Evolutionary conservation across 2,329 filamentous ascomycete species (phyloP), one percentile per base, ranked within the genome.

Genomic region (Colletotrichum sidae): DNA sequence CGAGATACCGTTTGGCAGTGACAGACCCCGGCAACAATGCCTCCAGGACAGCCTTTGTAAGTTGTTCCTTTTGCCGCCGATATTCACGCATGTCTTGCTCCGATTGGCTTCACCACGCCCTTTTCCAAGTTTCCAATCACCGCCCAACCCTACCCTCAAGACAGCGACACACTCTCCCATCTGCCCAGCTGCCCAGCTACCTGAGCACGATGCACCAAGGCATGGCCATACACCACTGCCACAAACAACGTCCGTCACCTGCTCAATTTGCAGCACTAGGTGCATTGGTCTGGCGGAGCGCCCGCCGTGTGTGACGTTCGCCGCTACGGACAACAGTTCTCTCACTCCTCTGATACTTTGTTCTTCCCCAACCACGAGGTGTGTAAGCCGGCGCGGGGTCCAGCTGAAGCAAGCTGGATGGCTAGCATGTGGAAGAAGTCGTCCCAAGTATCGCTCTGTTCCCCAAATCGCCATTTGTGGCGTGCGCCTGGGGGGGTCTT

Each of bases 31-130:
- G 49, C 33, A 34, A 15, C 11, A 55, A 67, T 59, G 64, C 39
- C 54, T 34, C 54, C 64, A 55, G 64, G 64, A 42, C 64, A 65
- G 64, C 64, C 60, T 49, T 60, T 67, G 64, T 67, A 59, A 45
- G 64, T 67, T 54, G 50, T 42, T 55, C 54, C 34, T 55, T 46
- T 10, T 42, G 10, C 39, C 45, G 15, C 25, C 25, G 25, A 25
- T 25, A 25, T 25, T 5, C 25, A 25, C 25, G 37, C 58, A 15
- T 33, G 52, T 65, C 47, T 51, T 41, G 34, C 17, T 25, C 41
- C 46, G n/a, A 51, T 41, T 42, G 25, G 41, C 33, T 60, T 64
- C 37, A 41, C 54, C 34, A 13, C 34, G 15, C 13, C 38, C 33
- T 45, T 47, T 41, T 15, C 39, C 15, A 8, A 41, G 46, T 15